Conservation (phyloP, 352 stramenopile species). For the Blastocystis sp. region DNA sequence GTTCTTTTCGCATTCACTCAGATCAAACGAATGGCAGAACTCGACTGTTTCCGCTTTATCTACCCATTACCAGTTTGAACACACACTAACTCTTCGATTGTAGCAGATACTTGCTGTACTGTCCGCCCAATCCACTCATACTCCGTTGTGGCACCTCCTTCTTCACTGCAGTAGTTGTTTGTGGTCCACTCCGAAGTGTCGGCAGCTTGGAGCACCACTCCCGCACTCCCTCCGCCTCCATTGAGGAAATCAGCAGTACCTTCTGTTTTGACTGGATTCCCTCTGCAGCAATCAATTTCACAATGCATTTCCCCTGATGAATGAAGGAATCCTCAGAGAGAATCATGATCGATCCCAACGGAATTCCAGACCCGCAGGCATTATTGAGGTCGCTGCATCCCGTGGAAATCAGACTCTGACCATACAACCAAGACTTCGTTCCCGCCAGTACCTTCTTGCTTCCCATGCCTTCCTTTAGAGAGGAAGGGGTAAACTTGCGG, state of each 20-base stretch:
- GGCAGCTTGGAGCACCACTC: constrained; percentile 35
- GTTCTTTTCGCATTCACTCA: constrained; percentile 46
- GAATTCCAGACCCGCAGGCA: constrained; percentile 41
- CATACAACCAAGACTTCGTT: constrained; percentile 65
- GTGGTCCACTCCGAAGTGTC: neutral
- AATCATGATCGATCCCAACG: constrained; percentile 35
- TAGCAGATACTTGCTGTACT: constrained; percentile 9
- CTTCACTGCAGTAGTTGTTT: neutral
- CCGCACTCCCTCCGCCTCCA: neutral
- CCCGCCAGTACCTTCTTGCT: constrained; percentile 10
- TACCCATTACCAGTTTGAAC: neutral
- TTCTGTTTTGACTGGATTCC: constrained; percentile 60
- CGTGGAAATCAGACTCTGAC: constrained; percentile 51
- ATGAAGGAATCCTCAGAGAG: constrained; percentile 30
- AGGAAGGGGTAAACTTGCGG: constrained; percentile 2
- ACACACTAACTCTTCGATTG: neutral
- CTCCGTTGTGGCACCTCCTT: neutral
- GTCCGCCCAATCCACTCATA: neutral
- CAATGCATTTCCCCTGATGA: constrained; percentile 1
- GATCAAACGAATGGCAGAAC: constrained; percentile 54
- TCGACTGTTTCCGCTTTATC: neutral
- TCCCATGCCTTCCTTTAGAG: neutral
- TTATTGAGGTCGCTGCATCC: constrained; percentile 57
- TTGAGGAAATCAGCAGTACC: constrained; percentile 44
- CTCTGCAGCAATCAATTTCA: constrained; percentile 30